Base-by-base conservation (phyloP, 139 green algal species). In the Tetradesmus obliquus region DNA sequence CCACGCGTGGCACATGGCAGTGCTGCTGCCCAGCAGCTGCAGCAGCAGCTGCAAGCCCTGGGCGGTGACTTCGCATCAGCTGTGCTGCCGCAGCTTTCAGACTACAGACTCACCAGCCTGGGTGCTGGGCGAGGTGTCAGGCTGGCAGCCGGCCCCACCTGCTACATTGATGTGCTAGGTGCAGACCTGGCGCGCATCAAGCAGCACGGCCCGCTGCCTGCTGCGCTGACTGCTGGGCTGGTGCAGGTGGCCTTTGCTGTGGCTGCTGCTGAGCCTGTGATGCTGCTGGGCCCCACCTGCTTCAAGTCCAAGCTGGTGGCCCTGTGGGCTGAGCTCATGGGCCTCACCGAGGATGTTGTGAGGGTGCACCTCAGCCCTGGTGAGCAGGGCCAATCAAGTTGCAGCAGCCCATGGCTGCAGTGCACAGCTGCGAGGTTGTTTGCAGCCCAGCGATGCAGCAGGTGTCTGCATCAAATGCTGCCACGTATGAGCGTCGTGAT, bases 231-330 rank as follows among this genome's bases (percentile, higher is more conserved):
- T 20, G 66, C 62, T 13, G 60, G 74, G 19, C 87, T 94, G 24
- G 93, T 93, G 54, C 32, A 91, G 51, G 15, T 93, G 32, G 90
- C 87, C 2, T 92, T 94, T 86, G 90, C 90, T 12, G 84, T 91
- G 53, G 87, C 85, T 5, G 91, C 86, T 60, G n/a, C 55, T 3
- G 93, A 94, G 84, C 93, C 93, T 55, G 82, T 93, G 19, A 88
- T 94, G 62, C 72, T 94, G 87, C 53, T 66, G 7, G 93, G 93
- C 3, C 82, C 88, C 19, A 92, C 93, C 32, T 58, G 62, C 72
- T 94, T 90, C 74, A 94, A 94, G 82, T 89, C 90, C 19, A 85
- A 74, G 57, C 17, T 93, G 69, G 89, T 94, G 57, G 7, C 22
- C 20, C 10, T 89, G 17, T 94, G 93, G 90, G 79, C 84, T 55